Evolutionary conservation across 1,284 basidiomycete genomes (phyloP), one percentile per base, ranked within the genome.

Genomic region (Exobasidium rhododendri): DNA sequence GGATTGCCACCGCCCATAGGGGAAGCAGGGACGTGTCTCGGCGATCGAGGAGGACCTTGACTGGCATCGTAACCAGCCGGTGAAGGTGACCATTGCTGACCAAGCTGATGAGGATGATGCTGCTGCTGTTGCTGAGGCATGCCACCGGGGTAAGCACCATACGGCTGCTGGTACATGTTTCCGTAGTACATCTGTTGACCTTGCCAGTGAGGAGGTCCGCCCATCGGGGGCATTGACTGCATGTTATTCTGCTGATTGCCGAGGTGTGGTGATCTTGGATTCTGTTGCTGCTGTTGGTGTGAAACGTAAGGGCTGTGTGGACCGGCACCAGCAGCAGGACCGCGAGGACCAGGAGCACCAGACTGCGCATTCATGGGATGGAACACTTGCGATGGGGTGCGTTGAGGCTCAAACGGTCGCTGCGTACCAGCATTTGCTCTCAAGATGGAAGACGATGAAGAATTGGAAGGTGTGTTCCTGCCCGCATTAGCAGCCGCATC

Each of bases 181-280:
- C 31, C 29, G 29, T 40, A 63, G 47, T 32, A 30, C 32, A 49
- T 55, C 22, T 29, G 45, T 32, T 60, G 62, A 14, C 50, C 32
- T 45, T 47, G 61, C 61, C 54, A 62, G 56, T 73, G 70, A 10
- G 10, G 24, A 20, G 66, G 66, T 32, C 64, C 67, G 2, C 59
- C 65, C 65, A 74, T 74, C 22, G 61, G 60, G 55, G 70, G 71
- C 70, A 73, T 73, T 13, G 64, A 65, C 58, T 73, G 73, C 70
- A 74, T 73, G 32, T 66, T 63, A 31, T 63, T 63, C 29, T 69
- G 63, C 49, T 71, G 67, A 46, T 63, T 63, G 59, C 20, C 4
- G 20, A 74, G 63, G 58, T 71, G 73, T 49, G 74, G 74, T 10
- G 70, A 71, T n/a, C 72, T 62, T 22, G 71, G 73, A 64, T 71